Base-by-base conservation (phyloP, 345 rosid genomes). In the Citrus trifoliata region DNA sequence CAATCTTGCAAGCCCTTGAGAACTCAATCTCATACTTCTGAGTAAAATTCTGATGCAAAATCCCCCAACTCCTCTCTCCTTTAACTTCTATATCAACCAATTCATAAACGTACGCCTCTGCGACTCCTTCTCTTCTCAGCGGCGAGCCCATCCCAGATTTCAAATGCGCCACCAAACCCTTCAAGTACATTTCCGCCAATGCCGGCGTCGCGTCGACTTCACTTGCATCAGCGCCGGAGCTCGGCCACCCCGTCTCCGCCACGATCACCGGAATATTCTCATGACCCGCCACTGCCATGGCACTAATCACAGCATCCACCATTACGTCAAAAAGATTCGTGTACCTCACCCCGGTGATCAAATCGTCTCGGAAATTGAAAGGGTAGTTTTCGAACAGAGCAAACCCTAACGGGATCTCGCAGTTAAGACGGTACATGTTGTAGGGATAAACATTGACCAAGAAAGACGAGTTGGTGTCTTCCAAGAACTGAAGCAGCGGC, bases 221-320 rank as follows among this genome's bases (percentile, higher is more conserved):
- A 10, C 81, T 64, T 0, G 74, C 74, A 18, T 91, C 95, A 0
- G 79, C 80, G 14, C 92, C 91, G 0, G 93, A 85, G 84, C 93
- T 89, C 38, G 99, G 98, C 98, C 99, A 95, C 2, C 99, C 99
- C 0, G 98, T 95, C 82, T 95, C 96, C 8, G 97, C 91, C 70
- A 95, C 96, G 0, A 95, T 25, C n/a, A 95, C 64, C 0, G 94
- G 99, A 8, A 91, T 77, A 67, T 85, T 90, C 93, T 89, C 92
- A 66, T 92, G 89, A 1, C 99, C 99, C 5, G 89, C 88, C 0
- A 93, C 95, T 7, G 93, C 95, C 89, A 95, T 86, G 2, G 98
- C 87, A 1, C 88, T 84, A 3, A 93, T 59, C 53, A 92, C 95
- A 0, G 99, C 87, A 59, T 93, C 99, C 4, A 88, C 93, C 99